Evolutionary conservation across 179 eudicot species (phyloP).

Genomic region (Kewa caespitosa): DNA sequence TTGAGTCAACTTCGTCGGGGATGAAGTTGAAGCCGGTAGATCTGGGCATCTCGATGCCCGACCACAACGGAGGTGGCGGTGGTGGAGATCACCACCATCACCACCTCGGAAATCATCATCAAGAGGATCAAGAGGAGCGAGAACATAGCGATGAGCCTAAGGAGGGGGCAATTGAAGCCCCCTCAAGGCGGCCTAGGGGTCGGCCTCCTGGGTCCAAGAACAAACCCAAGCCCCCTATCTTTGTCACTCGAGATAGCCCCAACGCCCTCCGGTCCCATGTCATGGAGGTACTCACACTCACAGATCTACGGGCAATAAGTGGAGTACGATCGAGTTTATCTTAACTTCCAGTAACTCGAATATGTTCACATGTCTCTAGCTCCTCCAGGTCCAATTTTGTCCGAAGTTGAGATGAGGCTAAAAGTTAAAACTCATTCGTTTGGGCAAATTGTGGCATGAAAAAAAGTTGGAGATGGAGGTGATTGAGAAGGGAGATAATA

Average conservation of each 20-base stretch:
- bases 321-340: no score
- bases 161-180: conserved; percentile 43
- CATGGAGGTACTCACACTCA: no score
- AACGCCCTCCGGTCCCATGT: conserved; percentile 66
- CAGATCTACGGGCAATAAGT: no score
- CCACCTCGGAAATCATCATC: background rate
- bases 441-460: no score
- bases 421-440: no score
- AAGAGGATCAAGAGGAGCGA: conserved; percentile 23
- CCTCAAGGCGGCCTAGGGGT: conserved; percentile 54
- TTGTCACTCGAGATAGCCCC: conserved; percentile 60
- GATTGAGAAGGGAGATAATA: no score
- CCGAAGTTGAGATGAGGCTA: no score
- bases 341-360: no score
- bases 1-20: conserved; percentile 32
- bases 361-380: no score
- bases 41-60: conserved; percentile 41
- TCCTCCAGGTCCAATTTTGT: no score
- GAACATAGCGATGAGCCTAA: conserved; percentile 42
- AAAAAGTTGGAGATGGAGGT: no score
- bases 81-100: conserved; percentile 1
- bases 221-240: conserved; percentile 74
- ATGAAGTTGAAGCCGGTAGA: conserved; percentile 38
- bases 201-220: conserved; percentile 85
- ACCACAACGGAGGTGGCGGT: no score